These are phyloP conservation scores for Multifurca ochricompacta DNA, from an alignment of 768 basidiomycete species.

Conservation along the genomic window DNA sequence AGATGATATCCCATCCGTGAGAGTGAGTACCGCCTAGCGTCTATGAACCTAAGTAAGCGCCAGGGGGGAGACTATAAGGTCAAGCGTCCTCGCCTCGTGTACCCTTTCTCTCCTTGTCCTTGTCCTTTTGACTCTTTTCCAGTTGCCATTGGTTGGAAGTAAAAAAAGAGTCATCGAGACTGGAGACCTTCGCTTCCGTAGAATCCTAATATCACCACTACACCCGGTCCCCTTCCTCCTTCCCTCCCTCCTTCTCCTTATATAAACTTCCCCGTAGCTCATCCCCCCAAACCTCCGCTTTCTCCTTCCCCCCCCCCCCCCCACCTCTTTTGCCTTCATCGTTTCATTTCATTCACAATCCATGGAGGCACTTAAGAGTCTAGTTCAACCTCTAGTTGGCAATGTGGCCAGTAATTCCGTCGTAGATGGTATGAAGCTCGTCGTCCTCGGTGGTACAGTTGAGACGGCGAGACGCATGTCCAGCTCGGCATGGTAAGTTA, in stretches of 20 bases:
- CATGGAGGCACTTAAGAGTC: slow-evolving; percentile 23
- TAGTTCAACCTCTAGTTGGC: slow-evolving; percentile 21
- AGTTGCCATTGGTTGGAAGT: background rate
- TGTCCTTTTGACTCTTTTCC: background rate
- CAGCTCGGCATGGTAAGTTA: slow-evolving; percentile 70
- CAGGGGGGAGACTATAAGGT: slow-evolving; percentile 16
- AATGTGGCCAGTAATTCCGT: slow-evolving; percentile 39
- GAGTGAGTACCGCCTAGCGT: too few relatives aligned
- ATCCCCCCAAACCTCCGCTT: background rate
- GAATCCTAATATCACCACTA: slow-evolving; percentile 19
- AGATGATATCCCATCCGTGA: too few relatives aligned
- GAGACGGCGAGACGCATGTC: slow-evolving; percentile 79
- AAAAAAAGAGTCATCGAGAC: slow-evolving; percentile 8
- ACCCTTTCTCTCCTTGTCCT: too few relatives aligned
- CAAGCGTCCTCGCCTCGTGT: slow-evolving; percentile 5
- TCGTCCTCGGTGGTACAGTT: slow-evolving; percentile 81
- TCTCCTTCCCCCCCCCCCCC: background rate
- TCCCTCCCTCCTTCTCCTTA: background rate
- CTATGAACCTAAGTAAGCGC: too few relatives aligned
- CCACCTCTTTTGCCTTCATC: background rate
- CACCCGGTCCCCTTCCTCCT: too few relatives aligned
- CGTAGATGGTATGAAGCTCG: slow-evolving; percentile 85
- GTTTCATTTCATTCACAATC: background rate
- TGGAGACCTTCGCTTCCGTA: slow-evolving; percentile 4
- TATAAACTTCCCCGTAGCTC: too few relatives aligned